Evolutionary conservation across 148 eudicot species (phyloP).

Genomic region (Oxyria digyna): DNA sequence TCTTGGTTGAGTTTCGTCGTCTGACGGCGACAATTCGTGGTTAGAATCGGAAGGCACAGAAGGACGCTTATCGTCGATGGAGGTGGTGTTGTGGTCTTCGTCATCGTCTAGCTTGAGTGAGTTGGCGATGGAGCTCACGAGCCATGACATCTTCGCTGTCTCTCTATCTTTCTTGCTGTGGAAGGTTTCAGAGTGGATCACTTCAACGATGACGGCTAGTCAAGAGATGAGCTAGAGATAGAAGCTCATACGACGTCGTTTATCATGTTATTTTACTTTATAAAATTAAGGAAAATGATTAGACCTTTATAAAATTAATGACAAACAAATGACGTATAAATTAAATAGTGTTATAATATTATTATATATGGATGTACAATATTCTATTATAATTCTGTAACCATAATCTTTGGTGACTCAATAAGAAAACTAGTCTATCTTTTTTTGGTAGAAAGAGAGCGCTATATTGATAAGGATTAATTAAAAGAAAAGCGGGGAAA

Average conservation of each 20-base stretch:
- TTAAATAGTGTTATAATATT: too few relatives aligned
- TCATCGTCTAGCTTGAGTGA: slow-evolving; percentile 62
- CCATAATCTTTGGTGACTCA: too few relatives aligned
- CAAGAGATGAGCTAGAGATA: neutral
- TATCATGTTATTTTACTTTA: too few relatives aligned
- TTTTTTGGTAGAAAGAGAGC: too few relatives aligned
- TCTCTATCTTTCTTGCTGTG: neutral
- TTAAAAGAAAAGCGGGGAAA: too few relatives aligned
- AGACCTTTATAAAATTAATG: too few relatives aligned
- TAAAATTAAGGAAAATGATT: too few relatives aligned
- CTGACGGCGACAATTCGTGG: slow-evolving; percentile 5
- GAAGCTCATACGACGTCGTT: slow-evolving; percentile 2
- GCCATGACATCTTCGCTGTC: slow-evolving; percentile 59
- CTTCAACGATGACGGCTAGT: slow-evolving; percentile 7
- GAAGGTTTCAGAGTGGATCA: neutral
- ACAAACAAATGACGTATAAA: too few relatives aligned
- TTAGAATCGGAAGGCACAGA: slow-evolving; percentile 9
- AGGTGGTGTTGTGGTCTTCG: slow-evolving; percentile 12
- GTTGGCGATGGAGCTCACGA: slow-evolving; percentile 59
- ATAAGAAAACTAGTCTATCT: too few relatives aligned
- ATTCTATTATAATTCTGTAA: too few relatives aligned
- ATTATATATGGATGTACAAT: too few relatives aligned
- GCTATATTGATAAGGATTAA: too few relatives aligned
- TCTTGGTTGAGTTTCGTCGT: slow-evolving; percentile 18
- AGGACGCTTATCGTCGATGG: slow-evolving; percentile 1